Evolutionary conservation across 208 protist species (phyloP), one percentile per base, ranked within the genome.

Genomic region (Leishmania braziliensis): DNA sequence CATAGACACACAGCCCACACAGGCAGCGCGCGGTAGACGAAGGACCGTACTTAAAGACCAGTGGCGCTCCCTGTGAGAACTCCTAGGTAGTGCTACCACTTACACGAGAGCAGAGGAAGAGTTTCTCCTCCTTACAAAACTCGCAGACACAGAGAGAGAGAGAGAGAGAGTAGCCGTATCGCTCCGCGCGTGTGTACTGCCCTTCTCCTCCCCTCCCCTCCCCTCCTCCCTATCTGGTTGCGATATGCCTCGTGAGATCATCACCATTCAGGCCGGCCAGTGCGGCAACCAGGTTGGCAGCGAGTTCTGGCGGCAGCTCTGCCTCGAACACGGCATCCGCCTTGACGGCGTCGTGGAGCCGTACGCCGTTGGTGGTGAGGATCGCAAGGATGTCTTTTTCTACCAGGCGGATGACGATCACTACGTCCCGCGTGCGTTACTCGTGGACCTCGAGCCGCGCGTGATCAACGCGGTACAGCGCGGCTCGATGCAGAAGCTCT

Each of bases 301-400:
- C 58, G 98, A 99, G 88, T 99, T 99, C 91, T 99, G 99, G 99
- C 98, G 99, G 75, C 94, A 98, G 82, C 90, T 99, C 16, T 99
- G 98, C 86, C 84, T 91, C 4, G 99, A 99, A 91, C 99, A 99
- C 87, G 99, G 99, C 79, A 99, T 99, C 70, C 88, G 89, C 46
- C 87, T 94, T 16, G 93, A 99, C 75, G 98, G 99, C 75, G 97
- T 96, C 69, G 91, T 99, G 33, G 96, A 99, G 92, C 95, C 97
- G 36, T 98, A 94, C 91, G 98, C 98, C 51, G 95, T 97, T 36
- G 87, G 89, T 77, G 95, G 94, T 46, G 92, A 96, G 62, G 99
- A 99, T 81, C 89, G 99, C 70, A 99, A 99, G 84, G 99, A 99
- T 87, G 99, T 99, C 16, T 99, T 99, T 84, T 99, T 99, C 89